phyloP scores from a whole-genome alignment of 805 yeast genomes.

The Yamadazyma sp. region DNA sequence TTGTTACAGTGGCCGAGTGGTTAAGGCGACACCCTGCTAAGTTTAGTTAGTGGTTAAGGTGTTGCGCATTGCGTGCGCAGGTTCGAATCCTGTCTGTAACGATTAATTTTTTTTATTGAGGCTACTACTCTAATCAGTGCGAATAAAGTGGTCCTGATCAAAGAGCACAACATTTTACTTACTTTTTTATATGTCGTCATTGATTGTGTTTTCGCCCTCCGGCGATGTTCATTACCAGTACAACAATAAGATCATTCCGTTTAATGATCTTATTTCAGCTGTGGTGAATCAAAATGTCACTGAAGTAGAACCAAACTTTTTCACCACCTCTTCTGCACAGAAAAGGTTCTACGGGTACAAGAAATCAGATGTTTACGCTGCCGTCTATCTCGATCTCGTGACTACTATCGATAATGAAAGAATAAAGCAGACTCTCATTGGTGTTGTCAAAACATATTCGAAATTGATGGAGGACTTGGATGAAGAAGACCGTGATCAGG shows the following conservation, averaged over 20 bases:
- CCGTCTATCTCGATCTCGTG: slow-evolving; percentile 39
- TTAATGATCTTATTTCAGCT: slow-evolving; percentile 37
- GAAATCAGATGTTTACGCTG: slow-evolving; percentile 29
- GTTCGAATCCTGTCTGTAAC: slow-evolving; percentile 99
- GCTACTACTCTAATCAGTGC: not conserved
- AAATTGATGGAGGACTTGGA: slow-evolving; percentile 25
- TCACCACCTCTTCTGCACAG: slow-evolving; percentile 29
- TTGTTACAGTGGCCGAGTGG: slow-evolving; percentile 91
- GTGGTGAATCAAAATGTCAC: slow-evolving; percentile 35
- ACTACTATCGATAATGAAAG: slow-evolving; percentile 41
- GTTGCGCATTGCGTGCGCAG: slow-evolving; percentile 71
- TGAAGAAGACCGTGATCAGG: slow-evolving; percentile 18
- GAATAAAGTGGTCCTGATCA: no score
- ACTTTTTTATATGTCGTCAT: slow-evolving; percentile 33
- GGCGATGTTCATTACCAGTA: slow-evolving; percentile 38
- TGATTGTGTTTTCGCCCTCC: slow-evolving; percentile 35
- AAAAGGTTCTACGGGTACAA: slow-evolving; percentile 35
- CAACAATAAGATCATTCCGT: slow-evolving; percentile 36
- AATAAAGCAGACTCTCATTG: slow-evolving; percentile 30
- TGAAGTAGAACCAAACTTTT: slow-evolving; percentile 34
- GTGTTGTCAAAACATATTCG: slow-evolving; percentile 32
- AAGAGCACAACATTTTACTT: no score
- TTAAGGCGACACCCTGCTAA: slow-evolving; percentile 90
- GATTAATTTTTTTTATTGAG: slow-evolving; percentile 49
- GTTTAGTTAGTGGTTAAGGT: slow-evolving; percentile 37